phyloP scores from a whole-genome alignment of 805 yeast species.

The Kazachstania bromeliacearum region DNA sequence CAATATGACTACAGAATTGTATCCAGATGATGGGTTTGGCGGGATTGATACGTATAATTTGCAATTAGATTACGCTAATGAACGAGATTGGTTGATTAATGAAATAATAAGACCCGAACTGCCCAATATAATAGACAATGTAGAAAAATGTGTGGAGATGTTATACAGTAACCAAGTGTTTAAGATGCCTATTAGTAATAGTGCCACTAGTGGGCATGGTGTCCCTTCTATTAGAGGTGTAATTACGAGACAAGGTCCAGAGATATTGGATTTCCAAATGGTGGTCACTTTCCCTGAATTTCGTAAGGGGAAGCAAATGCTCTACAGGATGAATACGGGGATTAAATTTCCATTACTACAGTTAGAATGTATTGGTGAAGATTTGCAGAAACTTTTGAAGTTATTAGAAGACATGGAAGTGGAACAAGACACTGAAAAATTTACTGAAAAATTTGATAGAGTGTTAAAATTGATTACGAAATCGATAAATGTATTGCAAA shows the following conservation, averaged over 20 bases:
- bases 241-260: constrained; percentile 45
- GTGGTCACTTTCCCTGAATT: constrained; percentile 29
- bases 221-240: constrained; percentile 43
- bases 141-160: constrained; percentile 33
- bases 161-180: constrained; percentile 34
- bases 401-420: constrained; percentile 33
- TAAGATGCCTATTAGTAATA: constrained; percentile 42
- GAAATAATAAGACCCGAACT: constrained; percentile 40
- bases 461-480: constrained; percentile 15
- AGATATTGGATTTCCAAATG: constrained; percentile 40
- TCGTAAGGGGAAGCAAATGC: constrained; percentile 35
- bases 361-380: constrained; percentile 27
- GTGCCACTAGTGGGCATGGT: constrained; percentile 2
- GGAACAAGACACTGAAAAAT: constrained; percentile 30
- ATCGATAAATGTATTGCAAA: constrained; percentile 30
- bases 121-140: constrained; percentile 38
- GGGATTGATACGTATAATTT: constrained; percentile 8
- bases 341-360: constrained; percentile 36
- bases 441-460: constrained; percentile 16
- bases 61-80: constrained; percentile 8
- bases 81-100: constrained; percentile 40
- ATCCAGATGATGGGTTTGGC: constrained; percentile 23
- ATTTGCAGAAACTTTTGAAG: constrained; percentile 12
- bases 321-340: constrained; percentile 32
- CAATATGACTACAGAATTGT: constrained; percentile 30